These are phyloP conservation scores for Tylopilus vinaceipallidus DNA, from an alignment of 768 basidiomycete species.

Conservation along the genomic window DNA sequence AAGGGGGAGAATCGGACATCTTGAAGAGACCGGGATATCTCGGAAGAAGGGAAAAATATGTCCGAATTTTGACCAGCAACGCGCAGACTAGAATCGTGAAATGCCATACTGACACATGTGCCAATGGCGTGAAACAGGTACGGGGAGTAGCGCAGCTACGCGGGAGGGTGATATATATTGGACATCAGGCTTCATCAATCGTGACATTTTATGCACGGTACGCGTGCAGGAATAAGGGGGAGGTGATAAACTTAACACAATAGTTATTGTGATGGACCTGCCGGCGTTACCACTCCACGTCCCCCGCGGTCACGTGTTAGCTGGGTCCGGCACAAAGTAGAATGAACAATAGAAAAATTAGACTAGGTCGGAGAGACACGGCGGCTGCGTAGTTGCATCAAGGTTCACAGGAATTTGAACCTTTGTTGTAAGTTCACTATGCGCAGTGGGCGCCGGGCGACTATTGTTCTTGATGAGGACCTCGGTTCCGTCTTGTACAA, in stretches of 20 bases:
- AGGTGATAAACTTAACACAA: conserved; percentile 27
- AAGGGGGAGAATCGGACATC: conserved; percentile 8
- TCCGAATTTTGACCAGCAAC: conserved; percentile 31
- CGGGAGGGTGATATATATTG: conserved; percentile 6
- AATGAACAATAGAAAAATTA: conserved; percentile 33
- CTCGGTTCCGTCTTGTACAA: background rate
- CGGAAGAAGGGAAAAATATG: conserved; percentile 15
- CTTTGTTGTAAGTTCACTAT: conserved; percentile 4
- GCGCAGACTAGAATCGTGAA: conserved; percentile 16
- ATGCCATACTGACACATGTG: conserved; percentile 19
- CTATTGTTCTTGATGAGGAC: conserved; percentile 15
- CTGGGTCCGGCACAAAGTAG: background rate
- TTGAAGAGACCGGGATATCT: background rate
- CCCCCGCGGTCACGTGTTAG: conserved; percentile 23
- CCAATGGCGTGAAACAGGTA: conserved; percentile 10
- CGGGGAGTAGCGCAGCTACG: conserved; percentile 28
- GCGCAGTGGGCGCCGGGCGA: background rate
- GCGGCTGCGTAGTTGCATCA: too few relatives aligned
- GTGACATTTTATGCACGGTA: conserved; percentile 19
- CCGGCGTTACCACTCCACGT: background rate
- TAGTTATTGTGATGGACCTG: conserved; percentile 23
- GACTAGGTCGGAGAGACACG: too few relatives aligned
- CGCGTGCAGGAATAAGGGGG: conserved; percentile 6
- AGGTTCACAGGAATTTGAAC: conserved; percentile 1
- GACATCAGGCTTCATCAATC: background rate